Conservation (phyloP, 2,329 filamentous ascomycete genomes). For the Calonectria pteridis region DNA sequence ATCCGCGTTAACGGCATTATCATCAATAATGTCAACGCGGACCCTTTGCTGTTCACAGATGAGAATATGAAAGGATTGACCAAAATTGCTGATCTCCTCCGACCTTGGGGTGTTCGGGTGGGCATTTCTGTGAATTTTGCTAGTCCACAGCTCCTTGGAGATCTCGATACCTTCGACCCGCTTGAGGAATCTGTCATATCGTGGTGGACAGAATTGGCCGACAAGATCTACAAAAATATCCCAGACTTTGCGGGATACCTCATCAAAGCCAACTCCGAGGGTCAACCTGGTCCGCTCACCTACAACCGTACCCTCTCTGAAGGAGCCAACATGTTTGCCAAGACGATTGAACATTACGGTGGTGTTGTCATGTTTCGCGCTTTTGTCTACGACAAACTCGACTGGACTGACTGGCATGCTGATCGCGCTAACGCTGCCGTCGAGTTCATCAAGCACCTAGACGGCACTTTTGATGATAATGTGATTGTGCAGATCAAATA, state of each 20-base stretch:
- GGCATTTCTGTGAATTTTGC: slow-evolving; percentile 78
- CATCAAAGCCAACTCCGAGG: slow-evolving; percentile 80
- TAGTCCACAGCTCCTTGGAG: slow-evolving; percentile 68
- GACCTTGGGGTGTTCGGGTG: slow-evolving; percentile 75
- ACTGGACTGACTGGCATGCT: slow-evolving; percentile 66
- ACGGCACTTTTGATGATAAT: slow-evolving; percentile 76
- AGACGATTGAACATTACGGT: slow-evolving; percentile 66
- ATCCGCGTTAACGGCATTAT: slow-evolving; percentile 75
- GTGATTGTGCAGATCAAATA: slow-evolving; percentile 81
- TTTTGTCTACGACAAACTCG: slow-evolving; percentile 74
- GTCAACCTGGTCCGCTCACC: slow-evolving; percentile 75
- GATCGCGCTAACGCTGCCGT: slow-evolving; percentile 79
- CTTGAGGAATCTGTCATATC: slow-evolving; percentile 69
- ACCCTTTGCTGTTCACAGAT: slow-evolving; percentile 66
- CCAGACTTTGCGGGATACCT: slow-evolving; percentile 78
- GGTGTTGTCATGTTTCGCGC: slow-evolving; percentile 78
- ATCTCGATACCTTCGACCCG: slow-evolving; percentile 73
- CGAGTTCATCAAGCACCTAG: slow-evolving; percentile 73
- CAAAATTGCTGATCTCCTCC: slow-evolving; percentile 73
- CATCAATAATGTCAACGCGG: slow-evolving; percentile 80
- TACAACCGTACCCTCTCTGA: slow-evolving; percentile 76
- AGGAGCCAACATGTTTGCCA: slow-evolving; percentile 66
- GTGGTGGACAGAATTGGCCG: slow-evolving; percentile 73
- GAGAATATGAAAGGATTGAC: slow-evolving; percentile 71
- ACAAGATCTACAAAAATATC: slow-evolving; percentile 69